phyloP scores from a whole-genome alignment of 306 rosid species.

The Begonia peltatifolia region DNA sequence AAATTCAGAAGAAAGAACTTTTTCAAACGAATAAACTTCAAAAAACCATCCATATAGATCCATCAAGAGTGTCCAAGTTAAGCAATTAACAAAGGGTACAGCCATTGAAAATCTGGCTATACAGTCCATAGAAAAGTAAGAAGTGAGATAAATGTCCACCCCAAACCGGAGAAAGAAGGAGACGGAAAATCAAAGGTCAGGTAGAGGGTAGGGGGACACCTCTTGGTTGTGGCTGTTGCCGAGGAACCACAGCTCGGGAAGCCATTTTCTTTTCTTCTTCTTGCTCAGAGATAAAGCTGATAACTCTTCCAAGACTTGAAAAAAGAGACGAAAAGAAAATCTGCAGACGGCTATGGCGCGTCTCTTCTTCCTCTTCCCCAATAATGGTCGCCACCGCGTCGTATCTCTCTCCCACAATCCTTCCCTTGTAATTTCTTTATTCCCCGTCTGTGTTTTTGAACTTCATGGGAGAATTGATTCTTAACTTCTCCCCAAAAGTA shows the following conservation, averaged over 20 bases:
- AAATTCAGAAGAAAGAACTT: not conserved
- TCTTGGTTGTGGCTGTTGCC: conserved; percentile 18
- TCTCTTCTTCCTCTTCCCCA: conserved; percentile 43
- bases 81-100: no score
- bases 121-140: no score
- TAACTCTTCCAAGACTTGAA: conserved; percentile 61
- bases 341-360: conserved; percentile 47
- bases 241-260: conserved; percentile 27
- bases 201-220: conserved; percentile 4
- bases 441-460: conserved; percentile 1
- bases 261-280: conserved; percentile 30
- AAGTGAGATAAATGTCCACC: no score
- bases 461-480: conserved; percentile 1
- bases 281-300: conserved; percentile 25
- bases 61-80: no score
- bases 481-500: not conserved
- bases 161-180: no score
- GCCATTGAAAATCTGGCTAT: no score
- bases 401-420: not conserved
- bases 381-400: conserved; percentile 48
- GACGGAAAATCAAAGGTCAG: no score
- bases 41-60: no score
- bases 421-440: not conserved
- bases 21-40: not conserved
- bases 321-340: conserved; percentile 52